Evolutionary conservation across 805 yeast species (phyloP), one percentile per base, ranked within the genome.

Genomic region (Brettanomyces custersianus): DNA sequence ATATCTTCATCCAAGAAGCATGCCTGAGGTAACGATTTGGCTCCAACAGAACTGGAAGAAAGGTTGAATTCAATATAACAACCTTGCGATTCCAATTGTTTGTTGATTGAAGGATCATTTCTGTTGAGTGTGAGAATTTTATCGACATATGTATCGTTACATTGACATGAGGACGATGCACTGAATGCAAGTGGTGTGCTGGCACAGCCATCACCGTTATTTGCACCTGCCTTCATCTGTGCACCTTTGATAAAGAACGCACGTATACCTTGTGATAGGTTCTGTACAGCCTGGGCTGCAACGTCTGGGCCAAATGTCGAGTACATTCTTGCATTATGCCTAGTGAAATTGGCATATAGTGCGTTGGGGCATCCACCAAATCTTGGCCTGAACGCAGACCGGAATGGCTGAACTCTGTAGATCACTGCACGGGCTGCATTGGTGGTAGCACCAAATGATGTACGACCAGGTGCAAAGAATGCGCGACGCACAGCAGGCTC

Each of bases 21-120:
- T 16, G 52, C 33, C 33, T 49, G 51, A 28, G 45, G 46, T 11
- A 44, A 20, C n/a, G 23, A 16, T 12, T 19, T 32, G 18, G 26
- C 26, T 3, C 34, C 20, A 11, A 41, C 33, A 25, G 26, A 32
- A 18, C 32, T 20, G n/a, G 40, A 33, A 18, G 37, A 20, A 18
- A 77, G 42, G 26, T 59, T 62, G 47, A 83, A 80, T 45, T 80
- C 86, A 29, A 76, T 75, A 40, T 63, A 63, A 30, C 77, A 63
- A 16, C 77, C 80, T n/a, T 55, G 54, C 17, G 37, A 35, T 2
- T 30, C 34, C n/a, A 19, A 50, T 32, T 26, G 26, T 7, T 17
- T 13, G 30, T 22, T 41, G 41, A 18, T 10, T 3, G 34, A 30
- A 5, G 20, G 20, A 20, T 30, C 33, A 5, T n/a, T 12, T 6